phyloP scores from a whole-genome alignment of 305 asterid genomes.

The Plantago rigida region DNA sequence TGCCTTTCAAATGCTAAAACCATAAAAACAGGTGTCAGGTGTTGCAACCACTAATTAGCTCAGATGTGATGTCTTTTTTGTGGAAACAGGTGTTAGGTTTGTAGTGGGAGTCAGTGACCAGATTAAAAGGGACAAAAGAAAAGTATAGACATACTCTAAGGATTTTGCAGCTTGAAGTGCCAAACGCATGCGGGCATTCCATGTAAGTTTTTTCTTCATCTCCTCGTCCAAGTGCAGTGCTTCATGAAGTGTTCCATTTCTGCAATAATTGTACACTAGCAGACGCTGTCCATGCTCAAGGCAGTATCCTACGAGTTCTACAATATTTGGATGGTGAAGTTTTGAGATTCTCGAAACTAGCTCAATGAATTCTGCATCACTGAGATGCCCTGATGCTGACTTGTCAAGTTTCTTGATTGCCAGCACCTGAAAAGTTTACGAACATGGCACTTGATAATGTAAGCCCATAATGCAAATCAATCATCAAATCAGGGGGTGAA shows the following conservation, averaged over 20 bases:
- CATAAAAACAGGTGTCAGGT: too few relatives aligned
- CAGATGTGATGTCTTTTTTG: too few relatives aligned
- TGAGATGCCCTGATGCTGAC: slow-evolving; percentile 40
- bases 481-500: too few relatives aligned
- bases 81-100: too few relatives aligned
- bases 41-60: too few relatives aligned
- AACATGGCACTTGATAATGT: not conserved
- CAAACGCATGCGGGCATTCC: slow-evolving; percentile 70
- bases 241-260: slow-evolving; percentile 70
- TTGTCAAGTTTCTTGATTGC: slow-evolving; percentile 79
- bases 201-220: slow-evolving; percentile 58
- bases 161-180: slow-evolving; percentile 94
- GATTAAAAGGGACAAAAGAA: too few relatives aligned
- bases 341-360: slow-evolving; percentile 54
- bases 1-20: too few relatives aligned
- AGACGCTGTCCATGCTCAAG: slow-evolving; percentile 73
- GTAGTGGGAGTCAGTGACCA: too few relatives aligned
- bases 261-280: slow-evolving; percentile 60
- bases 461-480: too few relatives aligned
- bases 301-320: slow-evolving; percentile 74
- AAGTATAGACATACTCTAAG: slow-evolving; percentile 54
- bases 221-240: slow-evolving; percentile 66
- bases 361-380: slow-evolving; percentile 55
- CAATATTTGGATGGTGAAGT: slow-evolving; percentile 56
- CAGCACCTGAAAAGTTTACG: slow-evolving; percentile 41